Conservation (phyloP, 2,329 filamentous ascomycete species). For the Cladobotryum mycophilum region DNA sequence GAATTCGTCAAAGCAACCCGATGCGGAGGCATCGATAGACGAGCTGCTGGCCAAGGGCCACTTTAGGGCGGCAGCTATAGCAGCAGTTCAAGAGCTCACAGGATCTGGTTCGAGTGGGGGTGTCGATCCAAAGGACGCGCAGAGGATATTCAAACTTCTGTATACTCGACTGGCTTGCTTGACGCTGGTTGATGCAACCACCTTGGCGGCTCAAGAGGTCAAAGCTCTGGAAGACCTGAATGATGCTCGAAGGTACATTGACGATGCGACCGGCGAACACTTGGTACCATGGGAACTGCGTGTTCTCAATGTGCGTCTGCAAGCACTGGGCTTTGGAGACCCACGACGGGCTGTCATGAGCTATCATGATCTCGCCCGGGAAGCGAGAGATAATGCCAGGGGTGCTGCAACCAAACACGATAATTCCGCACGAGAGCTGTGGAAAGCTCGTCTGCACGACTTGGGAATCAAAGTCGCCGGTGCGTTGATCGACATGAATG, state of each 20-base stretch:
- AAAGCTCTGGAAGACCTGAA: slow-evolving; percentile 59
- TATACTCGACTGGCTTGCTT: slow-evolving; percentile 79
- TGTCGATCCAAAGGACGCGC: slow-evolving; percentile 49
- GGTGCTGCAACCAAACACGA: slow-evolving; percentile 39
- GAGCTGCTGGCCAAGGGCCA: slow-evolving; percentile 65
- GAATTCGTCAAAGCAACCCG: slow-evolving; percentile 57
- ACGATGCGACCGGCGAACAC: slow-evolving; percentile 48
- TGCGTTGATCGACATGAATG: slow-evolving; percentile 78
- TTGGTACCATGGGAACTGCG: slow-evolving; percentile 85
- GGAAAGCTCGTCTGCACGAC: slow-evolving; percentile 67
- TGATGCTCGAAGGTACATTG: slow-evolving; percentile 48
- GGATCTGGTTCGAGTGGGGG: slow-evolving; percentile 37
- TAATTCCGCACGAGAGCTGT: slow-evolving; percentile 54
- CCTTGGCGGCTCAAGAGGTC: slow-evolving; percentile 62
- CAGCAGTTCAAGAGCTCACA: slow-evolving; percentile 57
- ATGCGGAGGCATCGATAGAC: slow-evolving; percentile 57
- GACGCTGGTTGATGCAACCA: slow-evolving; percentile 66
- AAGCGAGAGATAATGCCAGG: slow-evolving; percentile 59
- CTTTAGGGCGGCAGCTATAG: slow-evolving; percentile 72
- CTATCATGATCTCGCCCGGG: slow-evolving; percentile 79
- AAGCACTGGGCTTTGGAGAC: slow-evolving; percentile 82
- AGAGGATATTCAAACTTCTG: slow-evolving; percentile 66
- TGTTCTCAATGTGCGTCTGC: slow-evolving; percentile 73
- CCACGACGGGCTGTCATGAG: slow-evolving; percentile 78
- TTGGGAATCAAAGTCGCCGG: slow-evolving; percentile 63